phyloP scores from a whole-genome alignment of 73 alveolate species.

The Symbiodinium natans region DNA sequence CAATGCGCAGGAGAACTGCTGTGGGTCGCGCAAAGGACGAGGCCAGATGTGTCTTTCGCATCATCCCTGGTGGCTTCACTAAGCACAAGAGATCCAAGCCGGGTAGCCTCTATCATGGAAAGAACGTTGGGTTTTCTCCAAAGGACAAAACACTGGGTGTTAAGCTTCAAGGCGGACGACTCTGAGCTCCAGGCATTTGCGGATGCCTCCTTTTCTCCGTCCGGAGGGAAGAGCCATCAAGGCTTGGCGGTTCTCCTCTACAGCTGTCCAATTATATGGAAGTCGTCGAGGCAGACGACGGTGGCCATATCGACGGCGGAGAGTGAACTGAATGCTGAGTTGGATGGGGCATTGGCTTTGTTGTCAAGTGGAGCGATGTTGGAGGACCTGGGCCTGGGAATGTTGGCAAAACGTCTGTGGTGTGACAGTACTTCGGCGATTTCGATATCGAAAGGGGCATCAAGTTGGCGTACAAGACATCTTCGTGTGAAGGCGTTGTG shows the following conservation, averaged over 20 bases:
- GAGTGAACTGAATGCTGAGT: background rate
- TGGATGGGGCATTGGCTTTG: background rate
- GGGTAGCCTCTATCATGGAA: background rate
- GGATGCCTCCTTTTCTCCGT: background rate
- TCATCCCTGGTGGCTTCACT: background rate
- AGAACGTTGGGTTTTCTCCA: background rate
- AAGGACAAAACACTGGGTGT: background rate
- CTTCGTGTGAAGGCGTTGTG: background rate
- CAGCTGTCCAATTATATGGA: background rate
- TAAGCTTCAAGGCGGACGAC: background rate
- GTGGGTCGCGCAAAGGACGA: background rate
- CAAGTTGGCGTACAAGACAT: background rate
- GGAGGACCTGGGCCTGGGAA: background rate
- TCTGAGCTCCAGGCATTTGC: background rate
- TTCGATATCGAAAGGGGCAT: background rate
- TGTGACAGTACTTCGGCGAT: background rate
- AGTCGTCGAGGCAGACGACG: background rate
- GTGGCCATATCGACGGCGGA: background rate
- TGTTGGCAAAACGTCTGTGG: background rate
- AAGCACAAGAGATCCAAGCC: background rate
- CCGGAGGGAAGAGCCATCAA: too few species aligned
- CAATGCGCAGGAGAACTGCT: background rate
- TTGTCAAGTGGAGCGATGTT: background rate
- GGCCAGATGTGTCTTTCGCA: background rate
- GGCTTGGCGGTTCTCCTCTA: background rate